Evolutionary conservation across 768 basidiomycete genomes (phyloP), one percentile per base, ranked within the genome.

Genomic region (Roridomyces roridus): DNA sequence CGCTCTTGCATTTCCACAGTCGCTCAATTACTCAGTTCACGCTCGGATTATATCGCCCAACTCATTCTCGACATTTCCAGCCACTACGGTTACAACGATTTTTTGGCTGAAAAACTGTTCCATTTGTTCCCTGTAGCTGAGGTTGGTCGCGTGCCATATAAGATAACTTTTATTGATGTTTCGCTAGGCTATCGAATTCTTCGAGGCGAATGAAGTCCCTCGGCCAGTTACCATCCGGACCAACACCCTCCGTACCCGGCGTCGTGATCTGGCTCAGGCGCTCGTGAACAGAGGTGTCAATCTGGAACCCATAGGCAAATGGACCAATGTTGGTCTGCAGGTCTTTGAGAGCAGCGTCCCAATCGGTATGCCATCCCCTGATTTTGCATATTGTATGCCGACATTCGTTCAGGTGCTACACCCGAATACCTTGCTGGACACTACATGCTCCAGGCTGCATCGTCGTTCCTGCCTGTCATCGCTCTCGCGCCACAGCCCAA

Each of bases 361-460:
- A 0, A 93, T 99, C 59, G 96, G 93, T 85, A 65, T 46, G 68
- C 45, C 18, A 17, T n/a, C 26, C 41, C 25, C n/a, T 21, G 18
- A 18, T n/a, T 41, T 46, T 28, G 20, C 36, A 46, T 40, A 46
- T 12, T 10, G 37, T 25, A 20, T 49, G 36, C 54, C 37, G 46
- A 24, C 55, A 35, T 41, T 43, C 20, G 24, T 31, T 37, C 63
- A 88, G 88, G 92, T 70, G 97, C 97, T 6, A 98, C 97, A 2
- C 97, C 97, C 11, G 97, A 99, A 76, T 99, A 99, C 74, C 86
- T 99, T 35, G 95, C 97, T 0, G 97, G 97, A 3, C 96, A 99
- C 70, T 99, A 99, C 75, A 98, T 99, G 93, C 90, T 98, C 23
- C 97, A 99, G 79, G 94, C 97, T 6, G 97, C 97, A 11, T 96